A percentile compares a stretch with the other conserved stretches of the same genome.
Evolutionary conservation across 2,329 filamentous ascomycete genomes (phyloP).

Genomic region (Metarhizium humberi): DNA sequence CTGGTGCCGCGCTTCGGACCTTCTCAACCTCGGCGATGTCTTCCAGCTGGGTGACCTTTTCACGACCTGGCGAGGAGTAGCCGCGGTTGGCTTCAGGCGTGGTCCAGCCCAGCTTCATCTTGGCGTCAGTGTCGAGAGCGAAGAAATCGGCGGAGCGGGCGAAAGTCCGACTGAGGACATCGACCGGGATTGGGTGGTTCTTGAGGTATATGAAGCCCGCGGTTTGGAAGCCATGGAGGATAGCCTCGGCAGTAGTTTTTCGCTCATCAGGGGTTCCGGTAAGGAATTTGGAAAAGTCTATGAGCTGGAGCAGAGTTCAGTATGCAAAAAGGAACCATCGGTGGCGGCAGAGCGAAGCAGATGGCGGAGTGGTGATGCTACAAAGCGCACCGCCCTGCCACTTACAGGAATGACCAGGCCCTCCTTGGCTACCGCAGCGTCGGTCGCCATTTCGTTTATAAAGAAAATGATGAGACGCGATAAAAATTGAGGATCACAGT

Average conservation of each 20-base stretch:
- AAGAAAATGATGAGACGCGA: too few relatives aligned
- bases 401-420: slow-evolving; percentile 46
- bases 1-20: slow-evolving; percentile 48
- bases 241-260: slow-evolving; percentile 55
- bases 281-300: slow-evolving; percentile 64
- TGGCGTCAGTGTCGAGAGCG: slow-evolving; percentile 48
- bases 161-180: slow-evolving; percentile 54
- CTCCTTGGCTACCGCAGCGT: slow-evolving; percentile 40
- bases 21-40: slow-evolving; percentile 48
- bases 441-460: slow-evolving; percentile 14
- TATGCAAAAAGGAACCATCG: background rate
- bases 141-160: slow-evolving; percentile 63
- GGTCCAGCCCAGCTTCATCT: slow-evolving; percentile 61
- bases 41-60: slow-evolving; percentile 55
- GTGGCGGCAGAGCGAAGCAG: background rate
- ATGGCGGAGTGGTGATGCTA: background rate
- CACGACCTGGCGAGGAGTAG: slow-evolving; percentile 59
- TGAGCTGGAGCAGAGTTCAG: slow-evolving; percentile 12
- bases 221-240: slow-evolving; percentile 72
- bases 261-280: slow-evolving; percentile 51
- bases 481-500: background rate
- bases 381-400: background rate
- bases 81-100: slow-evolving; percentile 65
- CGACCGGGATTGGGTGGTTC: slow-evolving; percentile 61
- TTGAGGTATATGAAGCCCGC: slow-evolving; percentile 86